Base-by-base conservation (phyloP, 1,284 basidiomycete genomes). In the Erythrobasidium hasegawianum region DNA sequence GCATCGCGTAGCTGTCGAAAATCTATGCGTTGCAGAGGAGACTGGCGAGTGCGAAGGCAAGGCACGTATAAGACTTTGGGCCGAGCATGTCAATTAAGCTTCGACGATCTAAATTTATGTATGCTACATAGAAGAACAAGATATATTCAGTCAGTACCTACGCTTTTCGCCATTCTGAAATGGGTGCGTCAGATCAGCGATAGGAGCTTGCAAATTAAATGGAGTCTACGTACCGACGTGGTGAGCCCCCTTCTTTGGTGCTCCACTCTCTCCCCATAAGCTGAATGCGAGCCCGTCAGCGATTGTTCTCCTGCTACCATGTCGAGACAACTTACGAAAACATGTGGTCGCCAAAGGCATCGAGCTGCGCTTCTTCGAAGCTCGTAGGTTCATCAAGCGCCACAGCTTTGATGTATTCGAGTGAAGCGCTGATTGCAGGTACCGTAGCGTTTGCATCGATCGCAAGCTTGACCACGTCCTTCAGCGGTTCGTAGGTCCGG, bases 341-440 rank as follows among this genome's bases (percentile, higher is more conserved):
- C 38, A 39, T 41, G 29, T 58, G 57, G 29, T 58, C 57, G 22
- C 57, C 57, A 26, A 60, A 49, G 14, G 58, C 58, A 38, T 64
- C 54, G 26, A 64, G 26, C 41, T 64, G 38, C 4, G 61, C 55
- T 26, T 64, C 61, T 29, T 64, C 61, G 54, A 64, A 59, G 33
- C 24, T 43, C 13, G 61, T 64, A 26, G 61, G 68, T 27, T 74
- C 62, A 50, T 72, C 69, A n/a, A 72, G 70, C 13, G 72, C 75
- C 11, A 73, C 69, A 9, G 69, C 56, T 64, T 77, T 77, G 43
- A 76, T 56, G 70, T 73, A 77, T 43, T 76, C 75, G 16, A 77
- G 58, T 1, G 75, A 75, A 1, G 75, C 75, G 7, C 69, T 69
- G 2, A 77, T 27, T 8, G 75, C 70, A 3, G 76, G 76, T 3